These are phyloP conservation scores for Camillea tinctor DNA, from an alignment of 2,329 filamentous ascomycete genomes.

Conservation along the genomic window DNA sequence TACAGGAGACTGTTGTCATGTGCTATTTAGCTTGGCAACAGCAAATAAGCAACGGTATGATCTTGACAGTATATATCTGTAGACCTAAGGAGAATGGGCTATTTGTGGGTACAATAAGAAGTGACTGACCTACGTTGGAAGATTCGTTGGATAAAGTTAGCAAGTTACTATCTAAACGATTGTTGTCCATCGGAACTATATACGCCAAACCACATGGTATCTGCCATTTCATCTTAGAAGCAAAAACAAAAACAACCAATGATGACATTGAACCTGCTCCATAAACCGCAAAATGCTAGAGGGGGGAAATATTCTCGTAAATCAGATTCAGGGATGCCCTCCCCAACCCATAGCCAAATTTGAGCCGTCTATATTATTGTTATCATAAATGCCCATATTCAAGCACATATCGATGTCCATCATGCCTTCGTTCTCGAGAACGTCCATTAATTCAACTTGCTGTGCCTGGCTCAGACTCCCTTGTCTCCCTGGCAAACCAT, in stretches of 20 bases:
- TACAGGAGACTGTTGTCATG: not conserved
- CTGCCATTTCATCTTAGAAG: not conserved
- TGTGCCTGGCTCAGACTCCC: conserved; percentile 77
- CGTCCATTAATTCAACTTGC: conserved; percentile 79
- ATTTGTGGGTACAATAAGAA: too few species aligned
- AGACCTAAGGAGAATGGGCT: not conserved
- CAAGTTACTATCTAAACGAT: not conserved
- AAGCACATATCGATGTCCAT: conserved; percentile 61
- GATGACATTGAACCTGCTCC: not conserved
- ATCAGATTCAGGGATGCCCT: conserved; percentile 9
- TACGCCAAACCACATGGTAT: not conserved
- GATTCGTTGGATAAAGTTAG: not conserved
- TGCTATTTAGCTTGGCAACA: not conserved
- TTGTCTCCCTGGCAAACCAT: conserved; percentile 49
- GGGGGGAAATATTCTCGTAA: not conserved
- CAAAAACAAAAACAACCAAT: too few species aligned
- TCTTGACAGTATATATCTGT: not conserved
- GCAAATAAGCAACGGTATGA: not conserved
- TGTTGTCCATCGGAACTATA: not conserved
- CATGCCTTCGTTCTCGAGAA: conserved; percentile 68
- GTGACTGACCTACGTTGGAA: too few species aligned
- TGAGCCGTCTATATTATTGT: conserved; percentile 5
- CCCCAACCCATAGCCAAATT: conserved; percentile 14
- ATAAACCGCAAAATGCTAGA: not conserved
- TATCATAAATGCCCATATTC: conserved; percentile 39